These are phyloP conservation scores for Sphaerosporella brunnea DNA, from an alignment of 495 filamentous ascomycete species.

Conservation along the genomic window DNA sequence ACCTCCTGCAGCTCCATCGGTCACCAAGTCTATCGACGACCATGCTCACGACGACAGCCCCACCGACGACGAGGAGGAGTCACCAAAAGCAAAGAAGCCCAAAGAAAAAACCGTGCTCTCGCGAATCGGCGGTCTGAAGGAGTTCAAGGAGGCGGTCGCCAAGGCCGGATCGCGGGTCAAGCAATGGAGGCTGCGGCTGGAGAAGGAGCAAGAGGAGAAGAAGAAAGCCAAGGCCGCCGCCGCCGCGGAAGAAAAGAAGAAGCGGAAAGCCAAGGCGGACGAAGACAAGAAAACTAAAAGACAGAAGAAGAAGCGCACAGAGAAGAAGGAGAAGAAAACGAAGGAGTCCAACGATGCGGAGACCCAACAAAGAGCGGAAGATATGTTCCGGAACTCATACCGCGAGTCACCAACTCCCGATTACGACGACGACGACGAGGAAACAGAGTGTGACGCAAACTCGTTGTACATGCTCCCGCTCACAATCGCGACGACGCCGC, in stretches of 20 bases:
- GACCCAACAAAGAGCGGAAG: conserved; percentile 6
- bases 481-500: neutral
- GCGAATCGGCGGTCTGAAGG: conserved; percentile 6
- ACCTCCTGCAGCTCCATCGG: too few relatives aligned
- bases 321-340: conserved; percentile 13
- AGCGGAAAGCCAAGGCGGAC: neutral
- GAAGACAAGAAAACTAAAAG: conserved; percentile 12
- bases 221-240: too few relatives aligned
- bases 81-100: conserved; percentile 2
- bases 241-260: conserved; percentile 7
- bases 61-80: conserved; percentile 12
- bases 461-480: conserved; percentile 1
- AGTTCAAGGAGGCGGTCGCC: conserved; percentile 24
- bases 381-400: conserved; percentile 24
- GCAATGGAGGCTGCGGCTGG: conserved; percentile 25
- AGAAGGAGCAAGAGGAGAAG: conserved; percentile 12
- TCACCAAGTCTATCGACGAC: too few relatives aligned
- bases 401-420: conserved; percentile 20
- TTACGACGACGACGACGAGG: conserved; percentile 13
- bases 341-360: conserved; percentile 10
- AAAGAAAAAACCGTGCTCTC: conserved; percentile 6
- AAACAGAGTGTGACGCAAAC: conserved; percentile 5
- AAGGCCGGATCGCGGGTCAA: conserved; percentile 19
- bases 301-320: conserved; percentile 6
- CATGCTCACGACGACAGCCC: conserved; percentile 14